Evolutionary conservation across 148 eudicot species (phyloP).

Genomic region (Oxyria digyna): DNA sequence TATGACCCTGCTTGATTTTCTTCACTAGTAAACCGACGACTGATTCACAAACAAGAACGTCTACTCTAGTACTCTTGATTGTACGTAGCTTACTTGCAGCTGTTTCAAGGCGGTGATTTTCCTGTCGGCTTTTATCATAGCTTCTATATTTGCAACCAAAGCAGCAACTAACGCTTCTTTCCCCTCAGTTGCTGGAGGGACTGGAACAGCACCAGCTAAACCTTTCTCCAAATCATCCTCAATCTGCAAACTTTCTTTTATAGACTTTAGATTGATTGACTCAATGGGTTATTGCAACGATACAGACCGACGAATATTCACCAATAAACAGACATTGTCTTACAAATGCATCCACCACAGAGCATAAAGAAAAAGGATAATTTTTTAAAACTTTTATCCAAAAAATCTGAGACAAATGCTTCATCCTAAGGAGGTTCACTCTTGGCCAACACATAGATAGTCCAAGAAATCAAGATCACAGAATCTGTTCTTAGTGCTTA

Average conservation of each 20-base stretch:
- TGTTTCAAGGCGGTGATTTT: conserved; percentile 91
- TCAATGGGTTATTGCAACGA: no score
- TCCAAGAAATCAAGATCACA: background rate
- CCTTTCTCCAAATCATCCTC: conserved; percentile 61
- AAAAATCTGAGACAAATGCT: no score
- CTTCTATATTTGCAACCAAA: conserved; percentile 77
- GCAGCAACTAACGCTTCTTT: conserved; percentile 75
- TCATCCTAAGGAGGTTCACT: no score
- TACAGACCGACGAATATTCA: background rate
- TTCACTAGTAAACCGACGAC: background rate
- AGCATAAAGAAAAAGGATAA: background rate
- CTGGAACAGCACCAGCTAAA: conserved; percentile 54
- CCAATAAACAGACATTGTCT: background rate
- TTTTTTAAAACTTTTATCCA: no score
- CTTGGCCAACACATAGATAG: background rate
- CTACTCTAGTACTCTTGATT: background rate
- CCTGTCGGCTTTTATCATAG: conserved; percentile 93
- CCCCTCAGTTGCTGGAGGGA: conserved; percentile 51
- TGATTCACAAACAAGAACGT: conserved; percentile 1
- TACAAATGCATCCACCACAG: background rate
- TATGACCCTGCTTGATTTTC: conserved; percentile 52
- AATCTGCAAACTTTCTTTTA: conserved; percentile 39
- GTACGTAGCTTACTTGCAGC: conserved; percentile 49
- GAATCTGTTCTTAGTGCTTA: no score
- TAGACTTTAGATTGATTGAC: background rate